phyloP scores from a whole-genome alignment of 23 red algal species.

The Agarophyton chilense region DNA sequence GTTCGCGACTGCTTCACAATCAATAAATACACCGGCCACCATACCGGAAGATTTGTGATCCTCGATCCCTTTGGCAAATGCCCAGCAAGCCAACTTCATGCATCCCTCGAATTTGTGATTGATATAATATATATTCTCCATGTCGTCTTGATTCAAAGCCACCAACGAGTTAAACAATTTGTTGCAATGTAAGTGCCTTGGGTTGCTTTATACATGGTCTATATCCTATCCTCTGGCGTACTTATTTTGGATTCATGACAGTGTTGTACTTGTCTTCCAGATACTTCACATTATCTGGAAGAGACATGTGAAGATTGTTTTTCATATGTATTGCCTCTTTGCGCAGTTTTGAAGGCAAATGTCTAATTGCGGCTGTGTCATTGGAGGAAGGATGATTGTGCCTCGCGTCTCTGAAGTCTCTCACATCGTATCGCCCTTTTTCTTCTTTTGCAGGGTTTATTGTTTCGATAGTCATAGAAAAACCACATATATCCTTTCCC shows the following conservation, averaged over 20 bases:
- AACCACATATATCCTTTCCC: not conserved
- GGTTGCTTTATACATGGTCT: not conserved
- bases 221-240: not conserved
- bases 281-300: no score
- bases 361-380: not conserved
- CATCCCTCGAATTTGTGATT: not conserved
- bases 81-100: slow-evolving; percentile 22
- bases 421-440: not conserved
- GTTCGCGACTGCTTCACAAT: slow-evolving; percentile 21
- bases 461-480: not conserved
- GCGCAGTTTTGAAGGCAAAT: not conserved
- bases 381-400: not conserved
- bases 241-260: not conserved
- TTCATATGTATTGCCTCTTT: not conserved
- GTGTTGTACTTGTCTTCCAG: no score
- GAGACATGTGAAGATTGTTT: not conserved
- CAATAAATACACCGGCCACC: not conserved
- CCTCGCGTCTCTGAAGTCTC: not conserved
- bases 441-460: not conserved
- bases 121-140: not conserved
- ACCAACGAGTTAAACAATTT: not conserved
- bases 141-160: not conserved
- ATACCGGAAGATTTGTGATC: slow-evolving; percentile 2
- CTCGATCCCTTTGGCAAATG: slow-evolving; percentile 2
- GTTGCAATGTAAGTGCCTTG: not conserved